A percentile compares a stretch with the other conserved stretches of the same genome.
phyloP scores from a whole-genome alignment of 2,329 filamentous ascomycete species.

The Dothideomycetidae sp. region DNA sequence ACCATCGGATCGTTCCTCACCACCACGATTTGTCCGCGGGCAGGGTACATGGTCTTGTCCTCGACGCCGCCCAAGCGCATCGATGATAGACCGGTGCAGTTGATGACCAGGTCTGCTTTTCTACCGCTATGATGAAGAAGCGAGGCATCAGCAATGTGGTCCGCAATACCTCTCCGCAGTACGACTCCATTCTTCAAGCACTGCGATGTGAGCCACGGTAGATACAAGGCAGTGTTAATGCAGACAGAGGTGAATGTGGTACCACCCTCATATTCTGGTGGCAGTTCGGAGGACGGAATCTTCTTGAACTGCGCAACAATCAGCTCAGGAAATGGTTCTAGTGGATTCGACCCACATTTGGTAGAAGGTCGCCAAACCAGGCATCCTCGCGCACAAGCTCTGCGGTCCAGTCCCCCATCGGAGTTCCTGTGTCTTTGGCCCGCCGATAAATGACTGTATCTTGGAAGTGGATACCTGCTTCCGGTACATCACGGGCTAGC shows the following conservation, averaged over 20 bases:
- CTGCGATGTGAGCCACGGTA: constrained; percentile 71
- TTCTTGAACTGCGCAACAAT: constrained; percentile 20
- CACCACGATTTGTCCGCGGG: constrained; percentile 68
- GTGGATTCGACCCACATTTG: constrained; percentile 38
- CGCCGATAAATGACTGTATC: constrained; percentile 44
- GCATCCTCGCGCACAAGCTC: constrained; percentile 50
- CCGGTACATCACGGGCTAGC: constrained; percentile 46
- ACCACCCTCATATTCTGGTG: constrained; percentile 53
- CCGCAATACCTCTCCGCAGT: constrained; percentile 29
- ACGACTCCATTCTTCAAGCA: constrained; percentile 60
- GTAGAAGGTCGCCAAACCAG: constrained; percentile 60
- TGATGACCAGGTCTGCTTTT: constrained; percentile 57
- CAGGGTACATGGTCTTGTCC: constrained; percentile 59
- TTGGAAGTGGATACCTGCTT: constrained; percentile 71
- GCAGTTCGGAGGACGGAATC: constrained; percentile 31
- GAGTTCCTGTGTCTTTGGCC: constrained; percentile 43
- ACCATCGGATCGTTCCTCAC: constrained; percentile 62
- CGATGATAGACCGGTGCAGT: constrained; percentile 70
- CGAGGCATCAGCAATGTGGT: constrained; percentile 61
- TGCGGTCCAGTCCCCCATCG: constrained; percentile 46
- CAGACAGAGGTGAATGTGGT: constrained; percentile 72
- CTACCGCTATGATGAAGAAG: constrained; percentile 42
- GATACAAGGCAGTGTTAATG: constrained; percentile 80
- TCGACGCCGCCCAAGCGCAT: constrained; percentile 65
- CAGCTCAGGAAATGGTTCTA: background rate